Conservation (phyloP, 1,284 basidiomycete species). For the Trametes polyzona region DNA sequence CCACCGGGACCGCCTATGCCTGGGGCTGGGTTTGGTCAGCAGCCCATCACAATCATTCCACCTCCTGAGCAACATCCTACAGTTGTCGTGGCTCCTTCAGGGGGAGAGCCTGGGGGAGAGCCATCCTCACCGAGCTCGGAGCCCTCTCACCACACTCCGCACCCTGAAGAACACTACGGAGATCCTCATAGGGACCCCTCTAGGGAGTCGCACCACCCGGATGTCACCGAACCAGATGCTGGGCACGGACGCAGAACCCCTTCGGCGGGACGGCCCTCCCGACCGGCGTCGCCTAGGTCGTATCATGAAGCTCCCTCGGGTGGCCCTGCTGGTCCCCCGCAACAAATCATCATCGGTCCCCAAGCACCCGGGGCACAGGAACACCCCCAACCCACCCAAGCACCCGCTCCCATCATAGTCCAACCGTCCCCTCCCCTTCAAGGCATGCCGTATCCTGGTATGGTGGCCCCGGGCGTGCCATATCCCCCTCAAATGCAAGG, state of each 20-base stretch:
- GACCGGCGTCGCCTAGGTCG: not conserved
- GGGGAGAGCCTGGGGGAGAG: not conserved
- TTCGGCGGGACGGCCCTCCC: not conserved
- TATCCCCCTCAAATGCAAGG: not conserved
- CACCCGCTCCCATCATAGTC: no score
- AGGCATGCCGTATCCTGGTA: not conserved
- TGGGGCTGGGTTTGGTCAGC: not conserved
- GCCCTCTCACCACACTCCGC: no score
- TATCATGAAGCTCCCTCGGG: conserved; percentile 5
- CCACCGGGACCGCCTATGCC: no score
- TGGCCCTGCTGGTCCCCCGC: not conserved
- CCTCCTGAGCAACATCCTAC: not conserved
- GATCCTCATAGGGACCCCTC: no score
- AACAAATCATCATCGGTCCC: not conserved
- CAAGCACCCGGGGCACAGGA: not conserved
- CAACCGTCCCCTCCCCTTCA: not conserved
- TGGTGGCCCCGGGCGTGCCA: not conserved
- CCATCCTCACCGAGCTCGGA: not conserved
- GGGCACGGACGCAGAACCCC: not conserved
- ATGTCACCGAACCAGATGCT: not conserved
- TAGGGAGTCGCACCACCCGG: no score
- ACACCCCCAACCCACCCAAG: not conserved
- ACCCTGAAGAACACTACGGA: no score
- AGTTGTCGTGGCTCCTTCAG: conserved; percentile 1
- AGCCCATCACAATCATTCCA: not conserved